These are phyloP conservation scores for Ulmus americana DNA, from an alignment of 331 rosid genomes.

Conservation along the genomic window DNA sequence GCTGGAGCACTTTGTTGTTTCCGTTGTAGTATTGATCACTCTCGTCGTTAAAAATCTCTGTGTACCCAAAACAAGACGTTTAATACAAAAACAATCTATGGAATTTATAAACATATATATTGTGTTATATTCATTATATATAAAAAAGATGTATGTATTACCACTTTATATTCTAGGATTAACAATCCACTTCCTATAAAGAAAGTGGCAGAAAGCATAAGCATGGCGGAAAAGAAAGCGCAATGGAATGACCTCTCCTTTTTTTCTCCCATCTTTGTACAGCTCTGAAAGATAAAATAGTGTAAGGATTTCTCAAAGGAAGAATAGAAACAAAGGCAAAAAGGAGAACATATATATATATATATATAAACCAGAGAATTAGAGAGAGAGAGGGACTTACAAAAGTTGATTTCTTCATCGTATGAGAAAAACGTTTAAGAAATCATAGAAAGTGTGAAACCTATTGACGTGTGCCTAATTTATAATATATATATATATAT, in stretches of 20 bases:
- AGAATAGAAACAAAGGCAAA: not conserved
- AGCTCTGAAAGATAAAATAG: slow-evolving; percentile 4
- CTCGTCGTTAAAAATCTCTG: slow-evolving; percentile 24
- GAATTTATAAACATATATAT: not conserved
- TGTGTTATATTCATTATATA: not conserved
- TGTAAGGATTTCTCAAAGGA: too few relatives aligned
- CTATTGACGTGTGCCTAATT: not conserved
- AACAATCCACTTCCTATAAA: slow-evolving; percentile 23
- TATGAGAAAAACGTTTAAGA: not conserved
- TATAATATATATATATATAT: not conserved
- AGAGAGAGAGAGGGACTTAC: slow-evolving; percentile 2
- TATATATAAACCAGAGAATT: not conserved
- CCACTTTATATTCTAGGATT: slow-evolving; percentile 31
- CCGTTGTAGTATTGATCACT: slow-evolving; percentile 18
- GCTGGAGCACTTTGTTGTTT: slow-evolving; percentile 2
- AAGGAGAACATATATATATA: not conserved
- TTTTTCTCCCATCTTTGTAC: slow-evolving; percentile 10
- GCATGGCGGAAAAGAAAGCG: slow-evolving; percentile 8
- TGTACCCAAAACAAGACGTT: not conserved
- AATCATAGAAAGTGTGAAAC: not conserved
- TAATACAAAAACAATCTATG: not conserved
- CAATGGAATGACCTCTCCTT: slow-evolving; percentile 10
- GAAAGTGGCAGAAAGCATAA: slow-evolving; percentile 28
- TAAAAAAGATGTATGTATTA: not conserved
- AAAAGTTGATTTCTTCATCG: not conserved